These are phyloP conservation scores for Yamadazyma scolyti DNA, from an alignment of 805 yeast genomes.

Conservation along the genomic window DNA sequence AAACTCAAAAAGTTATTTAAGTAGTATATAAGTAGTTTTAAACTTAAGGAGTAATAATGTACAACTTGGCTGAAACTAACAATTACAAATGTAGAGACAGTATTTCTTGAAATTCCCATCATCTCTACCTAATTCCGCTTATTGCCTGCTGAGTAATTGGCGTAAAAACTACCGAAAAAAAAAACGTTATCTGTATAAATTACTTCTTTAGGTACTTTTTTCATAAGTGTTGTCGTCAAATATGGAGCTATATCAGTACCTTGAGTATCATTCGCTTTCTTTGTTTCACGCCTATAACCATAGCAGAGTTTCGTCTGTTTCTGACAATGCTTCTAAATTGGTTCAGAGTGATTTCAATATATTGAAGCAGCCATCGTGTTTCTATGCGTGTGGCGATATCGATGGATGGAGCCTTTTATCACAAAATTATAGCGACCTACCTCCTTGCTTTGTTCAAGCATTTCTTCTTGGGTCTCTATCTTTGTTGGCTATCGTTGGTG, in stretches of 20 bases:
- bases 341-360: neutral
- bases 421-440: conserved; percentile 45
- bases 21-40: conserved; percentile 7
- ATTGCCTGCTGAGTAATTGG: no score
- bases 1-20: conserved; percentile 47
- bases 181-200: no score
- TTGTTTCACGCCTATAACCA: conserved; percentile 5
- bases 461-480: conserved; percentile 40
- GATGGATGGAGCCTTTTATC: conserved; percentile 47
- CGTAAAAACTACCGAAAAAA: no score
- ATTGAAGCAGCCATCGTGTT: conserved; percentile 1
- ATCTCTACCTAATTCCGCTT: no score
- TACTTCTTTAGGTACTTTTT: no score
- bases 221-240: no score
- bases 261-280: conserved; percentile 14
- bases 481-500: conserved; percentile 40
- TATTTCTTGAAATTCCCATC: no score
- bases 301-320: neutral
- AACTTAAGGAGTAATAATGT: neutral
- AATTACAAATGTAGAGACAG: no score
- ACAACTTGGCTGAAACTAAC: no score
- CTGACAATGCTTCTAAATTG: neutral
- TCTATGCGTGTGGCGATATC: conserved; percentile 13
- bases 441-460: conserved; percentile 60
- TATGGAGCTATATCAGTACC: conserved; percentile 13